Evolutionary conservation across 345 rosid species (phyloP), one percentile per base, ranked within the genome.

Genomic region (Rhizophora apiculata): DNA sequence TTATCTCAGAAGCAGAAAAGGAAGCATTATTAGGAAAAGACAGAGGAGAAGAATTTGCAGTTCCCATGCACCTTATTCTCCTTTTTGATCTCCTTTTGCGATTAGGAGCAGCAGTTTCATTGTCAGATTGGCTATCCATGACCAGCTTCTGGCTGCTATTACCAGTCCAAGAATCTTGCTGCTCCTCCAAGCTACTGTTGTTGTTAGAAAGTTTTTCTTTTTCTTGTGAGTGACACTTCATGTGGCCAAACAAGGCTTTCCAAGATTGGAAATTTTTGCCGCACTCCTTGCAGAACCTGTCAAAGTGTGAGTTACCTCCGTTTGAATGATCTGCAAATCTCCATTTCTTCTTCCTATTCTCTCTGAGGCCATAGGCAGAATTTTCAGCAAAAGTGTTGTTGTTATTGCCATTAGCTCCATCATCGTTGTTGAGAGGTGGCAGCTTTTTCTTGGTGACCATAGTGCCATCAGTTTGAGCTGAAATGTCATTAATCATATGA

Each of bases 281-380:
- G 65, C 86, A 81, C 68, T 79, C 86, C 62, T 74, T 80, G 78
- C 88, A 82, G 10, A 77, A 63, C 76, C 81, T 83, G 73, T 80
- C 74, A 46, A 62, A 67, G 63, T 22, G 60, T 27, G 74, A 67
- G 64, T 60, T 43, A 22, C 60, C 76, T 60, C 65, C 69, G 36
- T 68, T 30, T 29, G 79, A 63, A 68, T 46, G 58, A 56, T 76
- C 84, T 53, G 67, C 57, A 52, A 80, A 24, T 55, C 83, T 79
- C 87, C 80, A 67, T 4, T 83, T 81, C 83, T 85, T 87, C 86
- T 77, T 85, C 0, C 84, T 87, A n/a, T 85, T 85, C 69, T 82
- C 80, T 68, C 92, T 82, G 2, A 83, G 85, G 57, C 72, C 80
- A 74, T 82, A 83, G 32, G 67, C 78, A 24, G 77, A 31, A 53